phyloP scores from a whole-genome alignment of 352 stramenopile genomes.

The Globisporangium mamillatum region DNA sequence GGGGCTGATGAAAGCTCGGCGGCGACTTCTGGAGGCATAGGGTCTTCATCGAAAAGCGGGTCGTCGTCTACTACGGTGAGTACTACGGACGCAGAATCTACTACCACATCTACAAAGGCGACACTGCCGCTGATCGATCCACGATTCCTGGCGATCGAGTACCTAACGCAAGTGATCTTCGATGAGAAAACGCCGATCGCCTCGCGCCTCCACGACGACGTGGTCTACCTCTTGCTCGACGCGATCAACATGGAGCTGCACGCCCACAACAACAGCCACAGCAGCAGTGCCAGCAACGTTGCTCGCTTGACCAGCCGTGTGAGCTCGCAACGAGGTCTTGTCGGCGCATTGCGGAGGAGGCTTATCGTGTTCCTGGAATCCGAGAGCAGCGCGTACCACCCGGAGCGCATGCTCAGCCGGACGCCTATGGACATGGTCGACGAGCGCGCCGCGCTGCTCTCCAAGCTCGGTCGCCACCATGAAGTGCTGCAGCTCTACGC shows the following conservation, averaged over 20 bases:
- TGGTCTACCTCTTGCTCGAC: slow-evolving; percentile 76
- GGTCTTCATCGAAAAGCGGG: not conserved
- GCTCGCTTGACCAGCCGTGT: slow-evolving; percentile 55
- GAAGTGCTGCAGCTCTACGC: slow-evolving; percentile 82
- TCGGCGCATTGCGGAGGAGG: slow-evolving; percentile 57
- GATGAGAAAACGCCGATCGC: slow-evolving; percentile 28
- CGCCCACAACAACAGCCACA: not conserved
- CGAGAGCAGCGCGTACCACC: slow-evolving; percentile 52
- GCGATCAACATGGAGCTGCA: slow-evolving; percentile 49
- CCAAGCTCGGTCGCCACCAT: slow-evolving; percentile 70
- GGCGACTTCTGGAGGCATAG: not conserved
- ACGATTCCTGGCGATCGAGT: slow-evolving; percentile 74
- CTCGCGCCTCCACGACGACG: slow-evolving; percentile 70
- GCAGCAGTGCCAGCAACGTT: slow-evolving; percentile 6
- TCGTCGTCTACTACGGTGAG: not conserved
- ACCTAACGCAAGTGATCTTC: slow-evolving; percentile 72
- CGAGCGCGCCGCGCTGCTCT: slow-evolving; percentile 70
- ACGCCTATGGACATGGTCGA: slow-evolving; percentile 77
- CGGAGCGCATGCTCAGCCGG: slow-evolving; percentile 77
- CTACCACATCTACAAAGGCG: slow-evolving; percentile 9
- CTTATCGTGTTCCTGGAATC: slow-evolving; percentile 69
- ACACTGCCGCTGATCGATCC: slow-evolving; percentile 53
- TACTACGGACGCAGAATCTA: slow-evolving; percentile 10
- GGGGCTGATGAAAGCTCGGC: not conserved
- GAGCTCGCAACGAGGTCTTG: slow-evolving; percentile 47